These are phyloP conservation scores for Capronia epimyces DNA, from an alignment of 2,329 filamentous ascomycete species.

Conservation along the genomic window DNA sequence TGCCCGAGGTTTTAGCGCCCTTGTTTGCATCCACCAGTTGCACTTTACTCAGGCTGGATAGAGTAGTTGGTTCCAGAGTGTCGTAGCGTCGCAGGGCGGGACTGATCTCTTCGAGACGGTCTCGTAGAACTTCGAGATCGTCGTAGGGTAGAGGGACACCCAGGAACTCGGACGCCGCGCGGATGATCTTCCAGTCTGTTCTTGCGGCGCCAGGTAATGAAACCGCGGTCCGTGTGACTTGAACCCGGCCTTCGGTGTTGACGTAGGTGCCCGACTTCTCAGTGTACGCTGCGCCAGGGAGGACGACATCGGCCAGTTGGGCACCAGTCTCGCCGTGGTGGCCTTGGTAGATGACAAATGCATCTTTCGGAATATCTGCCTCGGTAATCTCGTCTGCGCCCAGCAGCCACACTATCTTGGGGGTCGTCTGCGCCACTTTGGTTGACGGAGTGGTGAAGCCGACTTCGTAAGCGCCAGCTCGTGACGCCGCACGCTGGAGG, in stretches of 20 bases:
- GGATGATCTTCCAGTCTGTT: conserved; percentile 98
- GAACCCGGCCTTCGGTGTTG: conserved; percentile 95
- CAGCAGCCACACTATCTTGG: conserved; percentile 95
- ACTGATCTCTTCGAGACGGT: conserved; percentile 92
- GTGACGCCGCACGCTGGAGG: conserved; percentile 86
- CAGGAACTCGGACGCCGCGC: conserved; percentile 86
- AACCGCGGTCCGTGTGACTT: conserved; percentile 86
- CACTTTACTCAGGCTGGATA: conserved; percentile 76
- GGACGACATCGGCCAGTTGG: conserved; percentile 85
- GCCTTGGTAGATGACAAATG: conserved; percentile 96
- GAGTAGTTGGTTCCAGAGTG: conserved; percentile 73
- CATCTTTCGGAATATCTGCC: conserved; percentile 85
- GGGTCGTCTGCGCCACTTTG: conserved; percentile 72
- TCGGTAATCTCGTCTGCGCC: conserved; percentile 87
- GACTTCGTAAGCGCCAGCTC: conserved; percentile 89
- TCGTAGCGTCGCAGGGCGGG: conserved; percentile 87
- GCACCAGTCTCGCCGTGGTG: conserved; percentile 95
- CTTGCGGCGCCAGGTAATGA: conserved; percentile 82
- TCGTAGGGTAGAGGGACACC: conserved; percentile 85
- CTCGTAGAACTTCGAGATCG: conserved; percentile 78
- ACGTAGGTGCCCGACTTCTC: conserved; percentile 95
- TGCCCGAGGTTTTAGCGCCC: conserved; percentile 66
- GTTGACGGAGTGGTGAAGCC: conserved; percentile 85
- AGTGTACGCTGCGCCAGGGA: conserved; percentile 91
- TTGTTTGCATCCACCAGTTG: conserved; percentile 97